Percentiles rank a stretch among this genome's conserved stretches.
Conservation (phyloP, 768 basidiomycete species). For the Sporobolomyces roseus region DNA sequence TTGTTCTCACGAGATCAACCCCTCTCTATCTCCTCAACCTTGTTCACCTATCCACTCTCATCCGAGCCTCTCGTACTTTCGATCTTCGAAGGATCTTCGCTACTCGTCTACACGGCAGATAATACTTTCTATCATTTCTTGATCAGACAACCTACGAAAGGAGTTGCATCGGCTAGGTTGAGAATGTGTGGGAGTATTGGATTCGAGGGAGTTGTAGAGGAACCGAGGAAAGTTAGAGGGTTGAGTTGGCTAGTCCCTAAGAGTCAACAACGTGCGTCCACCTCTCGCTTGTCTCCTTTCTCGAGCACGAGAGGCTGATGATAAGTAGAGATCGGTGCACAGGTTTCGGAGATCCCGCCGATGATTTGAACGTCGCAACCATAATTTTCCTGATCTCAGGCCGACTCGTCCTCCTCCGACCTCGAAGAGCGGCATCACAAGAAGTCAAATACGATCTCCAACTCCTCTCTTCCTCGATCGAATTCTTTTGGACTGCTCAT, state of each 20-base stretch:
- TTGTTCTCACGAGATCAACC: constrained; percentile 91
- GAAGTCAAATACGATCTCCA: constrained; percentile 98
- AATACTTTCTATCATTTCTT: constrained; percentile 90
- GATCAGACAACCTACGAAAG: constrained; percentile 64
- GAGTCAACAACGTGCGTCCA: constrained; percentile 77
- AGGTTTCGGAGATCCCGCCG: constrained; percentile 91
- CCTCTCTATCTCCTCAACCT: constrained; percentile 71
- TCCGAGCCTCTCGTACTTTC: constrained; percentile 81
- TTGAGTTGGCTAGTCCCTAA: constrained; percentile 96
- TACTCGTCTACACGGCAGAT: constrained; percentile 88
- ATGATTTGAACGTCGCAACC: constrained; percentile 87
- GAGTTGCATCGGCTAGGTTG: constrained; percentile 69
- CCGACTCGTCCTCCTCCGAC: constrained; percentile 79
- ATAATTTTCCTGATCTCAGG: constrained; percentile 94
- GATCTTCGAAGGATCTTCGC: constrained; percentile 86
- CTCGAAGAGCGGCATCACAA: constrained; percentile 77
- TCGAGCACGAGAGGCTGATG: not conserved
- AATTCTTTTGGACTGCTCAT: constrained; percentile 99
- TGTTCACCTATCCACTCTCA: constrained; percentile 71
- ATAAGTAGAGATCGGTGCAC: not conserved
- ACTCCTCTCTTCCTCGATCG: constrained; percentile 91
- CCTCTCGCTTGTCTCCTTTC: not conserved
- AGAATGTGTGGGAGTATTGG: constrained; percentile 91
- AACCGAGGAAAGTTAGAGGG: constrained; percentile 76
- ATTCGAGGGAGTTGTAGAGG: constrained; percentile 81